Evolutionary conservation across 305 asterid species (phyloP).

Genomic region (Fraxinus floribunda): DNA sequence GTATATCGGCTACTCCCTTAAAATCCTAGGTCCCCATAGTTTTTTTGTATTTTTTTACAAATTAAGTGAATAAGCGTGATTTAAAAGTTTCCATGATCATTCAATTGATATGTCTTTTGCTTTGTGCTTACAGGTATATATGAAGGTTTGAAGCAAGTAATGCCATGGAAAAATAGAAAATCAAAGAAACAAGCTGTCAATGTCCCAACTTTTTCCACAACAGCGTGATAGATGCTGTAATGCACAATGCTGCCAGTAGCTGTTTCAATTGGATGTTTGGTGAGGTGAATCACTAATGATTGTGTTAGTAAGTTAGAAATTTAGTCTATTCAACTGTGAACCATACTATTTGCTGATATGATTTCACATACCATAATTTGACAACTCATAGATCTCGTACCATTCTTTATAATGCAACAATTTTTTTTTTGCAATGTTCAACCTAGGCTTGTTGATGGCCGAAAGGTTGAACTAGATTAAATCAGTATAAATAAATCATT

Average conservation of each 20-base stretch:
- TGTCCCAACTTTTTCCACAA: background rate
- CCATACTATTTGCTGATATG: no score
- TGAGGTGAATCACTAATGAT: background rate
- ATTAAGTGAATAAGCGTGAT: background rate
- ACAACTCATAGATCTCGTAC: background rate
- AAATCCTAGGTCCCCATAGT: background rate
- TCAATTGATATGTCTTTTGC: background rate
- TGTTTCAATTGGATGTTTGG: background rate
- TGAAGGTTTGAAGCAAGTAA: constrained; percentile 56
- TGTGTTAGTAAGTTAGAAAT: background rate
- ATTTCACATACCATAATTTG: background rate
- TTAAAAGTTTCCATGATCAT: background rate
- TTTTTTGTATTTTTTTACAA: background rate
- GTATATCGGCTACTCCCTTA: background rate
- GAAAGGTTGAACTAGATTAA: background rate
- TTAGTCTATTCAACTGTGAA: background rate
- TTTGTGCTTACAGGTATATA: constrained; percentile 18
- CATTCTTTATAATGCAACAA: no score
- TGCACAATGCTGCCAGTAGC: background rate
- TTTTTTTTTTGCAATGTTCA: background rate
- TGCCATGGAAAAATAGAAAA: constrained; percentile 54
- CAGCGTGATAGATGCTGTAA: background rate
- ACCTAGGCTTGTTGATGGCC: background rate
- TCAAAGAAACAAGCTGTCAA: constrained; percentile 30
- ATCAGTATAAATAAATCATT: no score